Evolutionary conservation across 1,284 basidiomycete genomes (phyloP), one percentile per base, ranked within the genome.

Genomic region (Bjerkandera adusta): DNA sequence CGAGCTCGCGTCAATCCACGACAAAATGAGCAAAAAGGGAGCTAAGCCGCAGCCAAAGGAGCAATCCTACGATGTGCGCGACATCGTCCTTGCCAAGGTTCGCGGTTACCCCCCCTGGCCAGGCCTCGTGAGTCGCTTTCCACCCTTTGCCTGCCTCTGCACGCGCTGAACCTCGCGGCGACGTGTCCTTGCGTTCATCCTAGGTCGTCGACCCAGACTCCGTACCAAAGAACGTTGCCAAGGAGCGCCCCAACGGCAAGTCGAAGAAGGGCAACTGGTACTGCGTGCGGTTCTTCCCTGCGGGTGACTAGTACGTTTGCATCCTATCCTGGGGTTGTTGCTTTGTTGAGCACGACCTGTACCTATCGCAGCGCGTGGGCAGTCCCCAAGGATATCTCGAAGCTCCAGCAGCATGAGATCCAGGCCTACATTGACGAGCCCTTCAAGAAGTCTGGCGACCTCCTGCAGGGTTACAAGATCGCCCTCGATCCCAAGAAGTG

Each of bases 51-150:
- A 70, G 54, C 59, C 60, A 16, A 65, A 67, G 64, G 71, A 71
- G 55, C 67, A 69, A 25, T 68, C 68, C 52, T 85, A 79, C 65
- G 69, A 73, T 29, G 57, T 74, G 46, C 77, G 88, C 62, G 93
- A 97, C 64, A 77, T 93, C 58, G 93, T 98, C 26, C 81, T 97
- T 50, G 92, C 83, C 32, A 94, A 97, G 73, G 74, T 99, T 62
- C 90, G 90, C 70, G 95, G 96, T 12, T 98, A 79, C 71, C 92
- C 96, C 11, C 79, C 89, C 24, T 98, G 95, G 95, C 92, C 92
- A 49, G 89, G 82, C 61, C 86, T 87, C 72, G 92, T 92, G 60
- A 63, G 85, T 71, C 15, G 15, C 35, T 36, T 15, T 34, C 35
- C 18, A 33, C 16, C 27, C 34, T 45, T 43, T 51, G 36, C 34